Evolutionary conservation across 1,284 basidiomycete genomes (phyloP), one percentile per base, ranked within the genome.

Genomic region (Apiotrichum siamense): DNA sequence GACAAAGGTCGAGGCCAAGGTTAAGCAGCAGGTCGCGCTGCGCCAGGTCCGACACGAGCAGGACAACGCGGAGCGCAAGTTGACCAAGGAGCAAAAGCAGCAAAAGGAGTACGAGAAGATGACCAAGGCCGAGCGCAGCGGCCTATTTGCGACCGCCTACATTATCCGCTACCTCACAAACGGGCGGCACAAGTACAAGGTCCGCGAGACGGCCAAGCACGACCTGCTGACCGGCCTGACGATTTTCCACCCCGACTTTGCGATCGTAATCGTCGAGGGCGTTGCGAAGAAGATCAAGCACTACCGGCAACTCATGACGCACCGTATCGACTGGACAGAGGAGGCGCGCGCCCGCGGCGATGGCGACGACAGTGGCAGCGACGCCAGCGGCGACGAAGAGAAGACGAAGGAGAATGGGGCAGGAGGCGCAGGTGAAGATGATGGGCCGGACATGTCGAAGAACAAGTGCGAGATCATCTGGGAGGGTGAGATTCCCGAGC

Each of bases 261-360:
- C 83, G 57, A 79, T 98, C 72, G 84, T 99, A 26, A 86, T 97
- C 56, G 89, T 97, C 47, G 96, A 99, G 72, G 96, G 96, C 23
- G 86, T 87, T 0, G 76, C 80, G 32, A 93, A 89, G 74, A 86
- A 84, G 55, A 81, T 97, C 61, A 86, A 87, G 65, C 83, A 85
- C 57, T 99, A 96, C 76, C 90, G 87, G 64, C 81, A 85, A 25
- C 78, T 98, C 46, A 87, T 99, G 88, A 66, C 87, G 36, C 76
- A 84, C 43, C 87, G 96, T 44, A 90, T 98, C 44, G 84, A 87
- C 33, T 99, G 94, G 94, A 96, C 88, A 0, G 90, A 97, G 69
- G 82, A 88, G 35, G 87, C 90, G 0, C 81, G 88, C 23, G 83
- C 88, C 15, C 79, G 87, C 26, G 85, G 82, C 31, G 64, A 62